Evolutionary conservation across 805 yeast species (phyloP).

Genomic region (Nakazawaea anatomiae): DNA sequence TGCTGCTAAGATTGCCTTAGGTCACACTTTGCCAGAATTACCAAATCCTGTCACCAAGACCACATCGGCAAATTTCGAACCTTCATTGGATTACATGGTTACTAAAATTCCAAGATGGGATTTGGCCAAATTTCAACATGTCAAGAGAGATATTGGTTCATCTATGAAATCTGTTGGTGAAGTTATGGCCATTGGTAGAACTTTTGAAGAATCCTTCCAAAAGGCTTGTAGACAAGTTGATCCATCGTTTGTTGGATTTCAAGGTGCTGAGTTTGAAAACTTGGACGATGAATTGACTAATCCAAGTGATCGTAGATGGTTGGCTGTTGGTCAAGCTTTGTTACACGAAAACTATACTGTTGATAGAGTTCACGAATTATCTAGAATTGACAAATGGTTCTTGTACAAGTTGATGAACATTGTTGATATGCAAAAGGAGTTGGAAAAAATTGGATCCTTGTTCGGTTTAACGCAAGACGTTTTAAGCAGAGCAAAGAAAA

Average conservation of each 20-base stretch:
- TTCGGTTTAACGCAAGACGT: conserved; percentile 60
- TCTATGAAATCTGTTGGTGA: conserved; percentile 99
- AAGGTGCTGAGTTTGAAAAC: conserved; percentile 74
- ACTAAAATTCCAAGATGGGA: conserved; percentile 99
- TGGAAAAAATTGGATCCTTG: conserved; percentile 59
- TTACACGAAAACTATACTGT: conserved; percentile 87
- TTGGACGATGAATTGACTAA: conserved; percentile 71
- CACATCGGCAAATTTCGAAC: conserved; percentile 96
- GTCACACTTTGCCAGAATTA: conserved; percentile 86
- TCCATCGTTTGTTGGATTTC: conserved; percentile 86
- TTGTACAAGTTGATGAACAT: conserved; percentile 88
- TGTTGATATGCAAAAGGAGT: conserved; percentile 79
- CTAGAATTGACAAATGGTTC: conserved; percentile 96
- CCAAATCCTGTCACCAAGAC: conserved; percentile 89
- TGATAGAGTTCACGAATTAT: conserved; percentile 84
- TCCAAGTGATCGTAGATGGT: conserved; percentile 96
- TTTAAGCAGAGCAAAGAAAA: conserved; percentile 76
- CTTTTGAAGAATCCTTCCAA: conserved; percentile 96
- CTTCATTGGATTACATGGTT: conserved; percentile 93
- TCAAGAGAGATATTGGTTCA: conserved; percentile 88
- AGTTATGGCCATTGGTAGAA: conserved; percentile 96
- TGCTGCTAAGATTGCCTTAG: conserved; percentile 94
- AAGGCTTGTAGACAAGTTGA: conserved; percentile 96
- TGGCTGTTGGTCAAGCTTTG: conserved; percentile 97
- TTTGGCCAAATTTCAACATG: conserved; percentile 92